Conservation (phyloP, 2,329 filamentous ascomycete genomes). For the Talaromyces sp. region DNA sequence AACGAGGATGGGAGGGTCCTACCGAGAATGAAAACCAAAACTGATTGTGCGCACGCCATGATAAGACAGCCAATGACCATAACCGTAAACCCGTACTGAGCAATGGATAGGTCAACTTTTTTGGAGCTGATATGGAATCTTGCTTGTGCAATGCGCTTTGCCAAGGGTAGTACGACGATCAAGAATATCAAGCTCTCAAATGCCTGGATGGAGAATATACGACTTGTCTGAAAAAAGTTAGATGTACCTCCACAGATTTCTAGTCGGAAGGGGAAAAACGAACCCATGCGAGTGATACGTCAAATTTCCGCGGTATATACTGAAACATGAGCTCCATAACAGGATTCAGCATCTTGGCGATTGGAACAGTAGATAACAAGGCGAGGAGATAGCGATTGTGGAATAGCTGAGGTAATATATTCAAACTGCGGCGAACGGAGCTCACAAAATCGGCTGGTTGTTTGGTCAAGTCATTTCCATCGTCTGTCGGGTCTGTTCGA, state of each 20-base stretch:
- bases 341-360: conserved; percentile 3
- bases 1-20: background rate
- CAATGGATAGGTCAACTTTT: conserved; percentile 3
- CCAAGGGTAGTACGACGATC: background rate
- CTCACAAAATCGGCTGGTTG: background rate
- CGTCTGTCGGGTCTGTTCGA: background rate
- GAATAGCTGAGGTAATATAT: background rate
- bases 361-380: conserved; percentile 2
- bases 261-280: background rate
- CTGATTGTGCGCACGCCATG: background rate
- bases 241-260: background rate
- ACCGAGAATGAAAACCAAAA: background rate
- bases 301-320: conserved; percentile 8
- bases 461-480: background rate
- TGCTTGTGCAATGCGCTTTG: background rate
- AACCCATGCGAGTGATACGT: conserved; percentile 8
- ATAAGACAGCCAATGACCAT: background rate
- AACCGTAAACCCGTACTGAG: background rate
- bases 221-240: conserved; percentile 1
- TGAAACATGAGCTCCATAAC: conserved; percentile 10
- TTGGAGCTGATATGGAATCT: background rate
- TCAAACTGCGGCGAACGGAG: background rate
- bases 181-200: conserved; percentile 1
- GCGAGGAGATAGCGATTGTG: background rate
- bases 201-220: conserved; percentile 2